Base-by-base conservation (phyloP, 2,329 filamentous ascomycete genomes). In the Leptographium wingfieldii region DNA sequence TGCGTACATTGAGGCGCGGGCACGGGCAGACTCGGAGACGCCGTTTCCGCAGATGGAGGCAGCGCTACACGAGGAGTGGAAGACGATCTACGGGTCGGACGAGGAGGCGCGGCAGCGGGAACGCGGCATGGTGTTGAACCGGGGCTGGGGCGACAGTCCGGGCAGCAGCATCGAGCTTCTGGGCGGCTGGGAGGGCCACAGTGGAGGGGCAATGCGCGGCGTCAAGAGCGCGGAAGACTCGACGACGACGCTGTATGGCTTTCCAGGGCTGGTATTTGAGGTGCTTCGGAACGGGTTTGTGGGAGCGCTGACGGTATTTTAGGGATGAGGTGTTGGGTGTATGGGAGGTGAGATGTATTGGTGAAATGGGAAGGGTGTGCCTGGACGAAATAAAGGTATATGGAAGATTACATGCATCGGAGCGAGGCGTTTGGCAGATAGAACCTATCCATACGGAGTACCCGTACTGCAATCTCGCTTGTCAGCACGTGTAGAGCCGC, bases 231-330 rank as follows among this genome's bases (percentile, higher is more conserved):
- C 71, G 53, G 79, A 80, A 48, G 81, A 84, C 65, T 81, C 81
- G 62, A 84, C 81, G 60, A 96, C 92, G 19, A 92, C 92, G 63
- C 73, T 99, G 33, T 97, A 90, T 74, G 92, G 92, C 1, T 96
- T 96, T 68, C 92, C 94, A 0, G 92, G 94, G 0, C 75, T 97
- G 72, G 84, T 96, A 55, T 97, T 99, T 74, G 94, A 99, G 74
- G 92, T 99, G 33, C 74, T 97, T 71, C 92, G 89, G 82, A 96
- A 95, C 69, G 91, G 89, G 4, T 86, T 84, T 63, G 88, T 99
- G 29, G 95, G 90, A 72, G 88, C 89, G 31, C 77, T 97, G 70
- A 97, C 92, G 11, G 85, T 96, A 29, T 96, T 92, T 75, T 96
- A 70, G 81, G 22, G 22, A 22, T 22, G 22, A 22, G 22, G 22